Evolutionary conservation across 2,329 filamentous ascomycete species (phyloP).

Genomic region (Pseudomassariella vexata): DNA sequence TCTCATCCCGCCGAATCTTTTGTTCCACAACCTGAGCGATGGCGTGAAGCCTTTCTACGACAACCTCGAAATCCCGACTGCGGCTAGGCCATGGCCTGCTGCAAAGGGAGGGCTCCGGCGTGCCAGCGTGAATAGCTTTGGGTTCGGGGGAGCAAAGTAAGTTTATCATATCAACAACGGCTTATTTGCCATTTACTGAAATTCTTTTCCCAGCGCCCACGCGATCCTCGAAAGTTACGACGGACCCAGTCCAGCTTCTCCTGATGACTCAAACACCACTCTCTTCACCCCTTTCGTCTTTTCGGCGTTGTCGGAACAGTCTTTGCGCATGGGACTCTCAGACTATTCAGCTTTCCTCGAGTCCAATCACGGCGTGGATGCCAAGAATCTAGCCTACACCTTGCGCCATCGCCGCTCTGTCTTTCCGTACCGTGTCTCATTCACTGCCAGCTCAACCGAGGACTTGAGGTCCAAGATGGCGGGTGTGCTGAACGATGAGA

Average conservation of each 20-base stretch:
- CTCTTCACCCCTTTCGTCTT: no score
- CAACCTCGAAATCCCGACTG: constrained; percentile 7
- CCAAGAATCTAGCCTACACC: constrained; percentile 3
- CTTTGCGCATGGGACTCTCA: neutral
- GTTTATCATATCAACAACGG: no score
- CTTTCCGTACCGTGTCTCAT: neutral
- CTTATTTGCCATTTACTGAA: no score
- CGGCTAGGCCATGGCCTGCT: constrained; percentile 8
- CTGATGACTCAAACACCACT: no score
- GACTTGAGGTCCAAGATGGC: neutral
- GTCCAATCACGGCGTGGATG: neutral
- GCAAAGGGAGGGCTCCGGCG: constrained; percentile 7
- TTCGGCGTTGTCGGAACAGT: neutral
- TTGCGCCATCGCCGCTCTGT: constrained; percentile 3
- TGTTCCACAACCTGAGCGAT: constrained; percentile 20
- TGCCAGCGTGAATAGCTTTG: constrained; percentile 17
- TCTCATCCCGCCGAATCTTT: constrained; percentile 19
- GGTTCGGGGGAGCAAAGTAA: constrained; percentile 4
- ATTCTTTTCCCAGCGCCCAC: no score
- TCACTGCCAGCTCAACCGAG: neutral
- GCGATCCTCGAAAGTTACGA: no score
- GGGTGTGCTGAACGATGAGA: neutral
- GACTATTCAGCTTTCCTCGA: constrained; percentile 1
- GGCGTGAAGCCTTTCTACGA: constrained; percentile 14
- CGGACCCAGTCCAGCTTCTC: no score